Conservation (phyloP, 768 basidiomycete species). For the Clitopilus passeckerianus region DNA sequence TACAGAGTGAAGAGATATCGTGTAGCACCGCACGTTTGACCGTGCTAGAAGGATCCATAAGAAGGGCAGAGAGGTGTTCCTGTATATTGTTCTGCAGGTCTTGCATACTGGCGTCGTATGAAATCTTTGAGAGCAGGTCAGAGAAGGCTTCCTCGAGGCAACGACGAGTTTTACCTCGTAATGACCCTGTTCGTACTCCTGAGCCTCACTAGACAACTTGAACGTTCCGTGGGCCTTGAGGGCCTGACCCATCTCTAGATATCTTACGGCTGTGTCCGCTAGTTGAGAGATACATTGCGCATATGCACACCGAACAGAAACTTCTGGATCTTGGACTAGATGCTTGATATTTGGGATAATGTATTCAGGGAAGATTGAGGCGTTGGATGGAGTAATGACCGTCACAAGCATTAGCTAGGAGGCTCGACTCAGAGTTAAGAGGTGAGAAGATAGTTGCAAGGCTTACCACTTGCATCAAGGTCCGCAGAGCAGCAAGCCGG, state of each 20-base stretch:
- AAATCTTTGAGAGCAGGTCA: slow-evolving; percentile 48
- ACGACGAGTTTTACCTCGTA: slow-evolving; percentile 57
- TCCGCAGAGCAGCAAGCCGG: slow-evolving; percentile 72
- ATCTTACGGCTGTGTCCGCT: slow-evolving; percentile 81
- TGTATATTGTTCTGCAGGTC: slow-evolving; percentile 85
- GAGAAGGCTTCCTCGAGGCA: not conserved
- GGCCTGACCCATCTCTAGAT: slow-evolving; percentile 92
- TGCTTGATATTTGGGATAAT: slow-evolving; percentile 88
- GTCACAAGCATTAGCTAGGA: slow-evolving; percentile 19
- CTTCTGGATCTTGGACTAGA: slow-evolving; percentile 78
- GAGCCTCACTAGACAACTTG: slow-evolving; percentile 54
- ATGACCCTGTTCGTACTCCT: slow-evolving; percentile 73
- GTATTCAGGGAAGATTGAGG: slow-evolving; percentile 88
- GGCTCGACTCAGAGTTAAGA: not conserved
- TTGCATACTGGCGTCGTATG: slow-evolving; percentile 82
- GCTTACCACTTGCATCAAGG: slow-evolving; percentile 79
- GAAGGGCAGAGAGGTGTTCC: slow-evolving; percentile 80
- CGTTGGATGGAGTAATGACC: slow-evolving; percentile 24
- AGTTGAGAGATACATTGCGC: slow-evolving; percentile 84
- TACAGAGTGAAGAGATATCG: slow-evolving; percentile 84
- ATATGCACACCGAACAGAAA: slow-evolving; percentile 72
- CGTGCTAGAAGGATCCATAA: slow-evolving; percentile 83
- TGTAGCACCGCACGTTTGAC: slow-evolving; percentile 90
- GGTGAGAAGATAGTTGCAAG: not conserved
- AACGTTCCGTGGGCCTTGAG: slow-evolving; percentile 79